phyloP scores from a whole-genome alignment of 352 stramenopile species.

The Phytophthora rubi region DNA sequence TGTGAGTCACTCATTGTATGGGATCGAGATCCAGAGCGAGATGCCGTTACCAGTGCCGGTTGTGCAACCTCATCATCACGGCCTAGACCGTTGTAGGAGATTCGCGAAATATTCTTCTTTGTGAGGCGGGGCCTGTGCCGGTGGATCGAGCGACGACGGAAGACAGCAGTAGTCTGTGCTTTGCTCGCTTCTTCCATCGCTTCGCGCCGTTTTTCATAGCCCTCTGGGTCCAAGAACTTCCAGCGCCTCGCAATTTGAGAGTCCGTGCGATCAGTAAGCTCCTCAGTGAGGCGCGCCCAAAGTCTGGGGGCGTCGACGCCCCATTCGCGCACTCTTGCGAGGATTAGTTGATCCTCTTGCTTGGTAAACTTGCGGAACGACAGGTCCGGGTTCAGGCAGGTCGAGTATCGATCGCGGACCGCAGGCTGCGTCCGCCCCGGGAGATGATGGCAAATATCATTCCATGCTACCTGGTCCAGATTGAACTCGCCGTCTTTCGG shows the following conservation, averaged over 20 bases:
- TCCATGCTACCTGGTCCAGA: constrained; percentile 58
- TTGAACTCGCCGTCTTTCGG: constrained; percentile 51
- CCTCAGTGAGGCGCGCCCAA: constrained; percentile 50
- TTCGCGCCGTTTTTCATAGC: constrained; percentile 41
- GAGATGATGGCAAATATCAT: constrained; percentile 69
- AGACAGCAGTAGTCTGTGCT: constrained; percentile 49
- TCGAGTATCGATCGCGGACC: constrained; percentile 70
- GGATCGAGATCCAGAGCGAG: neutral
- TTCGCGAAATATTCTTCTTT: constrained; percentile 38
- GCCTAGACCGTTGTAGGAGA: constrained; percentile 44
- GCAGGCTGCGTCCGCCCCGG: constrained; percentile 56
- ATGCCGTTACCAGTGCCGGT: neutral
- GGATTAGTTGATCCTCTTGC: constrained; percentile 56
- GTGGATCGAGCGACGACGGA: constrained; percentile 49
- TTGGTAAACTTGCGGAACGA: constrained; percentile 65
- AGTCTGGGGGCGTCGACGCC: constrained; percentile 44
- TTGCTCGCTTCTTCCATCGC: constrained; percentile 29
- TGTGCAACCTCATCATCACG: constrained; percentile 1
- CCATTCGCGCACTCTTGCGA: constrained; percentile 42
- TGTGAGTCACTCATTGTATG: constrained; percentile 2
- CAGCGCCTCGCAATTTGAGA: constrained; percentile 56
- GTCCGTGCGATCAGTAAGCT: constrained; percentile 59
- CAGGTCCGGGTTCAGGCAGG: constrained; percentile 72
- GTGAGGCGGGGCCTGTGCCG: constrained; percentile 17
- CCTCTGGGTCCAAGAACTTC: constrained; percentile 44